Evolutionary conservation across 1,139 yeast genomes (phyloP).

Genomic region (Geotrichum fermentans): DNA sequence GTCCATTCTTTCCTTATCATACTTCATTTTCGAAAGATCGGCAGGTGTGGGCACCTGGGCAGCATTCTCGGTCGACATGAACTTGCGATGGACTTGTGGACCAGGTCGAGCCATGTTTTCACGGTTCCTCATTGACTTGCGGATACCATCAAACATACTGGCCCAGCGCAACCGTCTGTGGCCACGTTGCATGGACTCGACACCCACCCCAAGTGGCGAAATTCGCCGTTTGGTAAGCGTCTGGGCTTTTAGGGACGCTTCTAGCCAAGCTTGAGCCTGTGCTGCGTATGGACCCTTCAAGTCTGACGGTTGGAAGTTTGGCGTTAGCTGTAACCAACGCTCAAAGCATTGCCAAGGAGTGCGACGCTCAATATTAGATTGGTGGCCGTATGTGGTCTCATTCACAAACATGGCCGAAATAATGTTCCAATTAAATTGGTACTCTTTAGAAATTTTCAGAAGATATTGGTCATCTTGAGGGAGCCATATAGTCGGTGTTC

Average conservation of each 20-base stretch:
- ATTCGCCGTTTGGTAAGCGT: slow-evolving; percentile 81
- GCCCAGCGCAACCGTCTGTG: slow-evolving; percentile 90
- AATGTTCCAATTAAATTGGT: slow-evolving; percentile 88
- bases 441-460: slow-evolving; percentile 77
- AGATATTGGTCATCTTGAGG: slow-evolving; percentile 86
- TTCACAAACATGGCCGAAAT: slow-evolving; percentile 76
- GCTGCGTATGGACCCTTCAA: slow-evolving; percentile 83
- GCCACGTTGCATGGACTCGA: slow-evolving; percentile 88
- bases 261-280: slow-evolving; percentile 86
- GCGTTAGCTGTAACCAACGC: slow-evolving; percentile 87
- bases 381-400: slow-evolving; percentile 60
- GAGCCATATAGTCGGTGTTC: slow-evolving; percentile 93
- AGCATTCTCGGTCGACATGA: slow-evolving; percentile 12
- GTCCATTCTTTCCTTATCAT: slow-evolving; percentile 22
- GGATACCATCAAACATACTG: slow-evolving; percentile 91
- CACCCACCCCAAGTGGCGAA: slow-evolving; percentile 86
- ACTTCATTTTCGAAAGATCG: slow-evolving; percentile 64
- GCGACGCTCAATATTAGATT: slow-evolving; percentile 85
- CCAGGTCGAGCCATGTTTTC: slow-evolving; percentile 63
- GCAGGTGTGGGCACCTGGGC: slow-evolving; percentile 56
- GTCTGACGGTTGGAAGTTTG: slow-evolving; percentile 76
- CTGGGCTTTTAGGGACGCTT: slow-evolving; percentile 84
- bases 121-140: slow-evolving; percentile 83
- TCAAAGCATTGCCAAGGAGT: slow-evolving; percentile 99
- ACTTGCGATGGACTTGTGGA: slow-evolving; percentile 32